Evolutionary conservation across 2,329 filamentous ascomycete genomes (phyloP), one percentile per base, ranked within the genome.

Genomic region (Talaromyces verruculosus): DNA sequence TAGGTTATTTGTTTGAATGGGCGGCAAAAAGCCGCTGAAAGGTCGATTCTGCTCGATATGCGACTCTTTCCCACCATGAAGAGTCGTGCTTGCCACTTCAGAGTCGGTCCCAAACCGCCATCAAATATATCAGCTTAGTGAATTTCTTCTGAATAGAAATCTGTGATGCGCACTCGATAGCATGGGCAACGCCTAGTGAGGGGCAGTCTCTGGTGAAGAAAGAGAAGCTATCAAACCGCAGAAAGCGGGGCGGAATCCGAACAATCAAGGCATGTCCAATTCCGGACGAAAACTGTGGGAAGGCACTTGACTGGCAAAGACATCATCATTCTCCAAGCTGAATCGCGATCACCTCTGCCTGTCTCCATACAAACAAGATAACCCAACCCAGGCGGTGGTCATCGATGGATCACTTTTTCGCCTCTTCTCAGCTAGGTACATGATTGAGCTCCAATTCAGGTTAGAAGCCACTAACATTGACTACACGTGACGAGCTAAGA

Each of bases 391-490:
- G 51, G 17, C 15, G 30, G 51, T 22, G 53, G 33, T 57, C 53
- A 57, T 57, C 53, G 53, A 57, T 57, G 53, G 53, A 57, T 57
- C 53, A 37, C 33, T 22, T 19, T 53, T 57, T 57, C 53, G 30
- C 53, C 53, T 39, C 53, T 37, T 37, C n/a, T 15, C 8, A 7
- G 19, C 13, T 37, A 35, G 51, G 17, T 5, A 53, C 13, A 30
- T 33, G 17, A 35, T 19, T 8, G 11, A 57, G 53, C 53, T 57
- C 51, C 30, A 6, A 22, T 37, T 57, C n/a, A 22, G n/a, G 51
- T 15, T 55, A 30, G 28, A 55, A 55, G 51, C 19, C 45, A 49
- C 45, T 28, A 25, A 49, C n/a, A 11, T 6, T 39, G n/a, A 4
- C 7, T 37, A 57, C 53, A 57, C 30, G 33, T 57, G 53, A 57